These are phyloP conservation scores for Berkeleyomyces rouxiae DNA, from an alignment of 2,329 filamentous ascomycete species.

Conservation along the genomic window DNA sequence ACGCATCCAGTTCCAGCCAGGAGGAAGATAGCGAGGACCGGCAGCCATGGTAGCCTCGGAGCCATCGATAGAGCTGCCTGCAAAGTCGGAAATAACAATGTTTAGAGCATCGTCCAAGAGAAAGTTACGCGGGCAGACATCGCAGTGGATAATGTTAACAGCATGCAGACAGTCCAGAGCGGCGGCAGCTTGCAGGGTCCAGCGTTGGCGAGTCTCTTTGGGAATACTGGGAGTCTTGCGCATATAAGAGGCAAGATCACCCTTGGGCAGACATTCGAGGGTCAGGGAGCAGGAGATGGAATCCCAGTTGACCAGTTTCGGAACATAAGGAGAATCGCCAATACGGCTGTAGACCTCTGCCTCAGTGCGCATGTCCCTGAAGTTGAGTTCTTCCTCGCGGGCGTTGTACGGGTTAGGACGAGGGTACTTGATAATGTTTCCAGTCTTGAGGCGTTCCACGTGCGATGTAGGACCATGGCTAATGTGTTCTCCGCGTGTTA, in stretches of 20 bases:
- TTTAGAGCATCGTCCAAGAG: conserved; percentile 22
- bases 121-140: conserved; percentile 25
- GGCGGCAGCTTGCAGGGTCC: conserved; percentile 22
- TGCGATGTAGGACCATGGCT: conserved; percentile 15
- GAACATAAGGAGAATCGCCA: conserved; percentile 15
- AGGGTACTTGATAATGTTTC: conserved; percentile 17
- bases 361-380: conserved; percentile 15
- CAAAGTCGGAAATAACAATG: conserved; percentile 24
- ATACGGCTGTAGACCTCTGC: conserved; percentile 17
- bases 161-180: conserved; percentile 22
- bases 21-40: conserved; percentile 17
- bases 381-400: conserved; percentile 15
- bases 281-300: conserved; percentile 16
- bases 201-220: conserved; percentile 16
- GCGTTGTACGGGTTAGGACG: conserved; percentile 16
- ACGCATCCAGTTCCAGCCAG: conserved; percentile 17
- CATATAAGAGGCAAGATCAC: conserved; percentile 17
- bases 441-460: conserved; percentile 16
- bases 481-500: conserved; percentile 15
- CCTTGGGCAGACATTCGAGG: conserved; percentile 18
- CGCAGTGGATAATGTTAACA: conserved; percentile 24
- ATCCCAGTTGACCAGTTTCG: conserved; percentile 17
- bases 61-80: conserved; percentile 19
- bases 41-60: conserved; percentile 16
- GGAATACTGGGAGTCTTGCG: conserved; percentile 11